Percentiles rank a stretch among this genome's conserved stretches.
phyloP scores from a whole-genome alignment of 371 early-diverging fungal species.

The Mucor racemosus region DNA sequence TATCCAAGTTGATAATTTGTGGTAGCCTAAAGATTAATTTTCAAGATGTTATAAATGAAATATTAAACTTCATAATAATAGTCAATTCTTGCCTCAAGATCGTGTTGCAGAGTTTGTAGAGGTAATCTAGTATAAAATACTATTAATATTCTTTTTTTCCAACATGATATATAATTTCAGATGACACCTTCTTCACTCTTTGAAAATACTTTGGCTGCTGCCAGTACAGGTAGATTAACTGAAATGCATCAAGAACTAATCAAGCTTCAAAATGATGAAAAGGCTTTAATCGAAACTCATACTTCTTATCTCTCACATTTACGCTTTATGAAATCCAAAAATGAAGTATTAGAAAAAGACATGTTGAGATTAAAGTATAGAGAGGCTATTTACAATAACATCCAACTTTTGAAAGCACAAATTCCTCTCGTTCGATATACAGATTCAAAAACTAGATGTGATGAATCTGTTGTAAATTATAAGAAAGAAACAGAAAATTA shows the following conservation, averaged over 20 bases:
- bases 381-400: slow-evolving; percentile 53
- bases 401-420: slow-evolving; percentile 52
- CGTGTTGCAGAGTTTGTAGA: slow-evolving; percentile 92
- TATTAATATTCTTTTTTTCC: too few species aligned
- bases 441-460: slow-evolving; percentile 61
- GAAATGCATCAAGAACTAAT: slow-evolving; percentile 73
- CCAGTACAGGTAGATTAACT: slow-evolving; percentile 71
- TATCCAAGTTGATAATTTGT: slow-evolving; percentile 96
- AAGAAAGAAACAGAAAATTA: slow-evolving; percentile 40
- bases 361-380: slow-evolving; percentile 75
- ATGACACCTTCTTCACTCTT: slow-evolving; percentile 79
- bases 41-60: background rate
- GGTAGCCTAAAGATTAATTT: slow-evolving; percentile 58
- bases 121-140: too few species aligned
- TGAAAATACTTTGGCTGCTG: slow-evolving; percentile 83
- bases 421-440: slow-evolving; percentile 69
- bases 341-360: slow-evolving; percentile 72
- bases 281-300: slow-evolving; percentile 44
- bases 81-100: slow-evolving; percentile 97
- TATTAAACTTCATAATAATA: slow-evolving; percentile 26
- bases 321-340: slow-evolving; percentile 60
- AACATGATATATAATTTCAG: slow-evolving; percentile 29
- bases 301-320: slow-evolving; percentile 60
- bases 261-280: slow-evolving; percentile 66
- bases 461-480: slow-evolving; percentile 52